Conservation (phyloP, 2,329 filamentous ascomycete species). For the Diaporthe vaccinii region DNA sequence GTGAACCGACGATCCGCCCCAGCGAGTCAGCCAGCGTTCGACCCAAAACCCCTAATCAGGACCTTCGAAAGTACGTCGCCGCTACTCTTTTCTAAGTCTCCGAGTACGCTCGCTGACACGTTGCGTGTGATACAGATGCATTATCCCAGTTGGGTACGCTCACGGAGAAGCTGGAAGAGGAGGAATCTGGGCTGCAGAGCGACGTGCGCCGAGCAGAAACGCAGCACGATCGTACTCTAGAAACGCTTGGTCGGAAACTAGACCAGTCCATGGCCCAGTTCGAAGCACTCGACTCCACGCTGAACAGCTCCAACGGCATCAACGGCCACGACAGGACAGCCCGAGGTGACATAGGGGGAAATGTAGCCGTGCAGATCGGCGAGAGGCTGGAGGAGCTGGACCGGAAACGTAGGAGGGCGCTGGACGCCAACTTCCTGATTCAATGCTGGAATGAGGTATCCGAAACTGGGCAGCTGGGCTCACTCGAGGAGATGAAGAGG, state of each 20-base stretch:
- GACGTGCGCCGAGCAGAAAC: constrained; percentile 92
- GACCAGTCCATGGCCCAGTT: constrained; percentile 94
- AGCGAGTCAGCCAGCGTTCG: constrained; percentile 75
- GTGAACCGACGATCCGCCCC: constrained; percentile 82
- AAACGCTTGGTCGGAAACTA: constrained; percentile 87
- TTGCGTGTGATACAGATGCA: constrained; percentile 60
- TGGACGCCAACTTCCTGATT: constrained; percentile 95
- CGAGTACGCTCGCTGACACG: constrained; percentile 45
- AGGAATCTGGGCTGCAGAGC: constrained; percentile 90
- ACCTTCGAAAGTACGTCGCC: constrained; percentile 81
- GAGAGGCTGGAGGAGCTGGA: constrained; percentile 95
- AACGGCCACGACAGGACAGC: constrained; percentile 60
- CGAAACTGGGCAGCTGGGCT: constrained; percentile 86
- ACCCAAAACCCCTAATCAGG: constrained; percentile 95
- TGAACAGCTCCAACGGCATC: constrained; percentile 71
- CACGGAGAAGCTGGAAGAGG: constrained; percentile 87
- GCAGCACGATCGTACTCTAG: constrained; percentile 92
- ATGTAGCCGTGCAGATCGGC: constrained; percentile 93
- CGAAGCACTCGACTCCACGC: constrained; percentile 86
- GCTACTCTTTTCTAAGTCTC: neutral
- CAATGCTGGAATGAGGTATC: constrained; percentile 98
- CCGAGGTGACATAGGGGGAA: constrained; percentile 76
- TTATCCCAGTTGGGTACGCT: constrained; percentile 77
- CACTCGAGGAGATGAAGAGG: constrained; percentile 89
- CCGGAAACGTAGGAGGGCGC: constrained; percentile 87